These are phyloP conservation scores for Ustilago nuda DNA, from an alignment of 1,284 basidiomycete species.

Conservation along the genomic window DNA sequence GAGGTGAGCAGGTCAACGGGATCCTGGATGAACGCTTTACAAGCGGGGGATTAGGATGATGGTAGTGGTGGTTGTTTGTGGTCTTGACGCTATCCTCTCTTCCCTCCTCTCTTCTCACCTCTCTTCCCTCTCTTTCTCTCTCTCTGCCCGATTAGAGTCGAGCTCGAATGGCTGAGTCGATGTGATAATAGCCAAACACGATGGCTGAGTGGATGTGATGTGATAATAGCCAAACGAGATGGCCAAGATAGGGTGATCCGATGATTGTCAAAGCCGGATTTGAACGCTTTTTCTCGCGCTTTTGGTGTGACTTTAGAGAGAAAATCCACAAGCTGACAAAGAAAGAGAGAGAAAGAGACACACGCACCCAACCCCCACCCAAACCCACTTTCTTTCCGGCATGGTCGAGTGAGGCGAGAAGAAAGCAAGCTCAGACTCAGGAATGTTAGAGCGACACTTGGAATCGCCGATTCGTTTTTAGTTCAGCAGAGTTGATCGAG, in stretches of 20 bases:
- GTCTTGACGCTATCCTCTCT: too few species aligned
- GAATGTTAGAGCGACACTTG: background rate
- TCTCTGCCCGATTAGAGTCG: background rate
- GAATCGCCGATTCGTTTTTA: background rate
- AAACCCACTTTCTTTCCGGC: too few species aligned
- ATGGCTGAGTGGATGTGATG: conserved; percentile 4
- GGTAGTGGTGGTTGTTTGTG: background rate
- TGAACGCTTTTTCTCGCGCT: background rate
- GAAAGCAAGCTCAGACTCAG: background rate
- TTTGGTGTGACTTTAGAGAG: conserved; percentile 3
- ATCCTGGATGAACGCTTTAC: background rate
- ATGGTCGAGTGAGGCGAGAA: conserved; percentile 10
- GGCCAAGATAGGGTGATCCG: background rate
- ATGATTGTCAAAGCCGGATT: background rate
- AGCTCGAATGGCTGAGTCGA: background rate
- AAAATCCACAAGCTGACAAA: background rate
- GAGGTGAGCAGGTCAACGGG: background rate
- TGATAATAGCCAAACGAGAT: background rate
- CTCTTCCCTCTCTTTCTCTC: background rate
- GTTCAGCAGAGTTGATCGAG: background rate
- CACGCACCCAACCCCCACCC: too few species aligned
- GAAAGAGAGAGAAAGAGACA: background rate
- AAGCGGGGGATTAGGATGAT: background rate
- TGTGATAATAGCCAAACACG: background rate
- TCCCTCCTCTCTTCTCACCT: too few species aligned